Conservation (phyloP, 306 rosid species). For the Luffa acutangula region DNA sequence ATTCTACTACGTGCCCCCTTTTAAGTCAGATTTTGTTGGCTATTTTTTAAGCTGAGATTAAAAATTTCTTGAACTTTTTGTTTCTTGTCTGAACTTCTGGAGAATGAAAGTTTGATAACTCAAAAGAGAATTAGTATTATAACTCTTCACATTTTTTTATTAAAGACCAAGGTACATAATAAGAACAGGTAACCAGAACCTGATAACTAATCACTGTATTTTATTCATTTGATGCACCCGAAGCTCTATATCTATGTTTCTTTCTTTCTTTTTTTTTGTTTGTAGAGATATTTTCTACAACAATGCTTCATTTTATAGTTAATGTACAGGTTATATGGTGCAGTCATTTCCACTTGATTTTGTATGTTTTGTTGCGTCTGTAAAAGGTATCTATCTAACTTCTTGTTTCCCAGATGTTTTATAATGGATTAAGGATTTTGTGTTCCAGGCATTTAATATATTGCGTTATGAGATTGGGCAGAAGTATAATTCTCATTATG, state of each 20-base stretch:
- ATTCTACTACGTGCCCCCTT: background rate
- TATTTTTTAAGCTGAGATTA: background rate
- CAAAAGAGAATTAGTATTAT: background rate
- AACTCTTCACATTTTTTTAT: background rate
- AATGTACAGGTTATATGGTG: background rate
- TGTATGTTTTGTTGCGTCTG: background rate
- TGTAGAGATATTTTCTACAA: background rate
- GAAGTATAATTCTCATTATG: constrained; percentile 69
- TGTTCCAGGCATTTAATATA: constrained; percentile 82
- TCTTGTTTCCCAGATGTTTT: constrained; percentile 32
- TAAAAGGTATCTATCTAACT: constrained; percentile 13
- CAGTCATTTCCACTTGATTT: background rate
- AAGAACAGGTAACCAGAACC: background rate
- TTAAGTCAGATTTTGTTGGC: background rate
- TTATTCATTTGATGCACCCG: background rate
- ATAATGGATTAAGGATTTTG: constrained; percentile 31
- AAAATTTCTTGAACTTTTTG: background rate
- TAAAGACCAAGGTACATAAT: background rate
- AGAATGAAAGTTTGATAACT: background rate
- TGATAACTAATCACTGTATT: background rate
- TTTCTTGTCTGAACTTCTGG: background rate
- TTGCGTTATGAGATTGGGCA: constrained; percentile 78
- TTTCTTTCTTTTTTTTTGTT: background rate
- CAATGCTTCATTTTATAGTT: background rate
- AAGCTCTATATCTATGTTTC: background rate